These are phyloP conservation scores for Diphasiastrum complanatum DNA, from an alignment of 83 land plant genomes.

Conservation along the genomic window DNA sequence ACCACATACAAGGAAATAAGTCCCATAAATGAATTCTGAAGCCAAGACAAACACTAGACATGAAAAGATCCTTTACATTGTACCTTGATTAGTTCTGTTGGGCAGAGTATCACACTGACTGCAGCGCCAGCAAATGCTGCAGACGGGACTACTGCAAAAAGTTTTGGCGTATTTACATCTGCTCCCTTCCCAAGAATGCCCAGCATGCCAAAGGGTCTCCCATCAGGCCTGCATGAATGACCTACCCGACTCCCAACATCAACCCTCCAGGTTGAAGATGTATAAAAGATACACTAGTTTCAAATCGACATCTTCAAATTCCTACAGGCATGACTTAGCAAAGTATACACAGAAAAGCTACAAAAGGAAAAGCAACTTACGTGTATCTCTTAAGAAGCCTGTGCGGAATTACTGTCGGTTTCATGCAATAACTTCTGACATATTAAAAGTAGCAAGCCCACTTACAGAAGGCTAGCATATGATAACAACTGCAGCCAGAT, in stretches of 20 bases:
- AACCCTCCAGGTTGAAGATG: background rate
- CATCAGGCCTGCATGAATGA: constrained; percentile 26
- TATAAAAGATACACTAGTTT: background rate
- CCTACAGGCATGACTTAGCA: too few relatives aligned
- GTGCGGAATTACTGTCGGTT: too few relatives aligned
- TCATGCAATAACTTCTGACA: too few relatives aligned
- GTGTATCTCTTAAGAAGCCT: too few relatives aligned
- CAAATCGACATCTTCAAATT: too few relatives aligned
- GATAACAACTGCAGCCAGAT: background rate
- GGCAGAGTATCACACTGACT: constrained; percentile 78
- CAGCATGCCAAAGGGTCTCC: constrained; percentile 23
- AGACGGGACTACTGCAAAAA: constrained; percentile 64
- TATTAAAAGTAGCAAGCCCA: too few relatives aligned
- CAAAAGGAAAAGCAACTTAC: too few relatives aligned
- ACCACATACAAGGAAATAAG: background rate
- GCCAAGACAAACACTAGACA: background rate
- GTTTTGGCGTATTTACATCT: constrained; percentile 44
- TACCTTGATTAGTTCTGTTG: constrained; percentile 88
- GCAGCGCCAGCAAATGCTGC: constrained; percentile 78
- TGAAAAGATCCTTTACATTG: constrained; percentile 5
- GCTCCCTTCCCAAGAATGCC: constrained; percentile 46
- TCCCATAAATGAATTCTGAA: constrained; percentile 2
- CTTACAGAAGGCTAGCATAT: background rate
- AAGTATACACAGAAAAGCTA: too few relatives aligned
- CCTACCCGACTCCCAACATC: background rate